Evolutionary conservation across 2,329 filamentous ascomycete genomes (phyloP).

Genomic region (Aspergillus ustus): DNA sequence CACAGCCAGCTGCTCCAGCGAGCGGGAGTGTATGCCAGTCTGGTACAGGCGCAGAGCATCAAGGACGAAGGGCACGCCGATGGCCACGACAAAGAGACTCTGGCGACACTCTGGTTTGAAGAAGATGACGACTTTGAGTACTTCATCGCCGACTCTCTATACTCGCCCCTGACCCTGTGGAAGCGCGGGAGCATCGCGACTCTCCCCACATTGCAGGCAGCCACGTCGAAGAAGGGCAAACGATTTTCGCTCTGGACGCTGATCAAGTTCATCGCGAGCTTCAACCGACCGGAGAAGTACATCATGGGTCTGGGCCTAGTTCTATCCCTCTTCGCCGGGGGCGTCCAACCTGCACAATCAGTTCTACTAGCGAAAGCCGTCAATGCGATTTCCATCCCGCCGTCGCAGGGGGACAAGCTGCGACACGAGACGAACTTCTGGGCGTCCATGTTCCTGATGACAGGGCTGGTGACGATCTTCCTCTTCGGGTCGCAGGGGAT

Average conservation of each 20-base stretch:
- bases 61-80: conserved; percentile 34
- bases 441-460: conserved; percentile 83
- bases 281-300: conserved; percentile 73
- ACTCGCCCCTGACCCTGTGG: conserved; percentile 16
- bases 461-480: conserved; percentile 72
- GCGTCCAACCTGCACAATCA: conserved; percentile 72
- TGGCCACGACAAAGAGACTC: conserved; percentile 7
- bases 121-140: conserved; percentile 14
- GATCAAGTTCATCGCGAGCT: conserved; percentile 74
- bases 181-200: conserved; percentile 3
- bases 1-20: conserved; percentile 73
- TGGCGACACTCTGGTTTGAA: conserved; percentile 20
- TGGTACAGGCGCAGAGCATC: conserved; percentile 73
- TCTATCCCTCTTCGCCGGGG: conserved; percentile 75
- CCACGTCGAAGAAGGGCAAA: conserved; percentile 43
- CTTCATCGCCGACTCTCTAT: conserved; percentile 16
- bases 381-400: conserved; percentile 65
- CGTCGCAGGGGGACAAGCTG: conserved; percentile 58
- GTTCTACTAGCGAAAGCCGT: conserved; percentile 89
- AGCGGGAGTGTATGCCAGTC: conserved; percentile 72
- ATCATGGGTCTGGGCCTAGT: conserved; percentile 73
- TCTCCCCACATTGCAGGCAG: not conserved
- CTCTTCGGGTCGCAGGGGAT: conserved; percentile 70
- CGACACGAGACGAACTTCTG: conserved; percentile 77
- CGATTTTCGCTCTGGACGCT: conserved; percentile 65